These are phyloP conservation scores for Ambrosia hybrid DNA, from an alignment of 140 eudicot genomes.

Conservation along the genomic window DNA sequence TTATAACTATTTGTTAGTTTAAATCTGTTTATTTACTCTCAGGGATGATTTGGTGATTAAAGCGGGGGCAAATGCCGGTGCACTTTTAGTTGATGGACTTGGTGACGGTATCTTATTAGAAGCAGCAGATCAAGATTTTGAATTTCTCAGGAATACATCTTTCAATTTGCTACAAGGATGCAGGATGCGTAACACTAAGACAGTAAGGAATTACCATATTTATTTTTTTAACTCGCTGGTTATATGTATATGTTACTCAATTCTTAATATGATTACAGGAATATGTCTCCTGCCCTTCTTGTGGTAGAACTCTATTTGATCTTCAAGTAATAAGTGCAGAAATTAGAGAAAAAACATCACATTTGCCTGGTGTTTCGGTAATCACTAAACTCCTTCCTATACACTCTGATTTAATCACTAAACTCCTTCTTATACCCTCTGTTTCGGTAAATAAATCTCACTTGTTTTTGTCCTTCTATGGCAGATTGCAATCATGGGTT, in stretches of 20 bases:
- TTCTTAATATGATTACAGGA: slow-evolving; percentile 50
- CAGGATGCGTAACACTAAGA: slow-evolving; percentile 97
- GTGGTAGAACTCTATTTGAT: slow-evolving; percentile 94
- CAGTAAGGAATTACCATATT: slow-evolving; percentile 45
- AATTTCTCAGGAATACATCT: slow-evolving; percentile 86
- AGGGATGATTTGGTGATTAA: slow-evolving; percentile 91
- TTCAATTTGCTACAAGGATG: slow-evolving; percentile 99
- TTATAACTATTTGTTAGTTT: slow-evolving; percentile 1
- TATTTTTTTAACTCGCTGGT: background rate
- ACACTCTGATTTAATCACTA: background rate
- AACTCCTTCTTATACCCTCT: background rate
- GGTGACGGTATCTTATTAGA: slow-evolving; percentile 93
- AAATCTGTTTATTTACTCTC: slow-evolving; percentile 23
- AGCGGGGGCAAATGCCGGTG: slow-evolving; percentile 92
- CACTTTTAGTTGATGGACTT: slow-evolving; percentile 91
- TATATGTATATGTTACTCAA: background rate
- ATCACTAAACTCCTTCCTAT: slow-evolving; percentile 21
- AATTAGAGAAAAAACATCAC: slow-evolving; percentile 93
- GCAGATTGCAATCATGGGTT: slow-evolving; percentile 99
- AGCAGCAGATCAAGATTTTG: slow-evolving; percentile 85
- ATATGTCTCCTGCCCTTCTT: slow-evolving; percentile 98
- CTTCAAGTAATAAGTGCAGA: slow-evolving; percentile 98
- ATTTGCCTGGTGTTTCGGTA: slow-evolving; percentile 99
- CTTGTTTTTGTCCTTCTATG: slow-evolving; percentile 5
- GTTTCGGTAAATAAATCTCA: background rate